Conservation (phyloP, 805 yeast species). For the Scheffersomyces ergatensis region DNA sequence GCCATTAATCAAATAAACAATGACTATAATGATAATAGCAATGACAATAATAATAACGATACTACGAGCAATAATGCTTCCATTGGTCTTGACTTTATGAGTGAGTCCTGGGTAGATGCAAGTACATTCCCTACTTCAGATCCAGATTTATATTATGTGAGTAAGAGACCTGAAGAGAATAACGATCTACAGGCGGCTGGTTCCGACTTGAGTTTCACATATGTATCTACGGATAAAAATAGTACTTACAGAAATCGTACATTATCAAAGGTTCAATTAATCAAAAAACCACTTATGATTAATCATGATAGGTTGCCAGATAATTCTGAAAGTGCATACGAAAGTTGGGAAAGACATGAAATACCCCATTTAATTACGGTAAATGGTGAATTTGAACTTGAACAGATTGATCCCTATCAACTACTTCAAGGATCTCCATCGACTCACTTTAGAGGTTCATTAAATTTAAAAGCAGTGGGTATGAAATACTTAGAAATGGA, state of each 20-base stretch:
- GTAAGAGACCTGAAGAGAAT: neutral
- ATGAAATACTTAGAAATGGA: slow-evolving; percentile 17
- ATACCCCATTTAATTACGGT: too few species aligned
- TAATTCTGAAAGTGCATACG: neutral
- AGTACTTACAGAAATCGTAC: neutral
- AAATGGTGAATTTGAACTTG: too few species aligned
- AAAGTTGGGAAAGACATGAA: neutral
- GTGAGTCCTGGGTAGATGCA: too few species aligned
- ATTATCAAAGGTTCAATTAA: neutral
- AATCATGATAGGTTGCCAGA: neutral
- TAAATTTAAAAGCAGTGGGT: slow-evolving; percentile 21
- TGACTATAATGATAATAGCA: too few species aligned
- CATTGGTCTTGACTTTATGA: too few species aligned
- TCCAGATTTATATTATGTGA: neutral
- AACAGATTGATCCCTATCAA: neutral
- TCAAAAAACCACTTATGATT: neutral
- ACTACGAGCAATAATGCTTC: too few species aligned
- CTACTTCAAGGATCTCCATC: slow-evolving; percentile 19
- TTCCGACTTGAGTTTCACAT: neutral
- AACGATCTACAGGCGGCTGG: neutral
- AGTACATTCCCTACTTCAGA: too few species aligned
- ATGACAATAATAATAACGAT: too few species aligned
- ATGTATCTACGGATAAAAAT: neutral
- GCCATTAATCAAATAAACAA: too few species aligned
- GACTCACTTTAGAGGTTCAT: slow-evolving; percentile 36